Evolutionary conservation across 164 flowering plant genomes (phyloP).

Genomic region (grape (Vitis vinifera)): ASM3070453v1 NC_081817.1:22946001-22946500

Average conservation of each 20-base stretch:
- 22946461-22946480: background rate
- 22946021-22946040: constrained; percentile 28
- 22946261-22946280: no score
- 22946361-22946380: constrained; percentile 5
- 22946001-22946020: constrained; percentile 31
- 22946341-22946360: constrained; percentile 6
- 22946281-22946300: no score
- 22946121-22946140: constrained; percentile 14
- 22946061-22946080: constrained; percentile 26
- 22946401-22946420: constrained; percentile 7
- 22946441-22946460: constrained; percentile 25
- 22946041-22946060: constrained; percentile 19
- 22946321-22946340: constrained; percentile 19
- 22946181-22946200: no score
- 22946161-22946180: no score
- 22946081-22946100: constrained; percentile 28
- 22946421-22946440: constrained; percentile 20
- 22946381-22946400: background rate
- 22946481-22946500: constrained; percentile 23
- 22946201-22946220: no score
- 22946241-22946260: no score
- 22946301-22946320: constrained; percentile 2
- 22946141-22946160: background rate
- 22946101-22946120: constrained; percentile 29
- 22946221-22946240: no score